Evolutionary conservation across 345 rosid species (phyloP).

Genomic region (Eucalyptus guilfoylei): DNA sequence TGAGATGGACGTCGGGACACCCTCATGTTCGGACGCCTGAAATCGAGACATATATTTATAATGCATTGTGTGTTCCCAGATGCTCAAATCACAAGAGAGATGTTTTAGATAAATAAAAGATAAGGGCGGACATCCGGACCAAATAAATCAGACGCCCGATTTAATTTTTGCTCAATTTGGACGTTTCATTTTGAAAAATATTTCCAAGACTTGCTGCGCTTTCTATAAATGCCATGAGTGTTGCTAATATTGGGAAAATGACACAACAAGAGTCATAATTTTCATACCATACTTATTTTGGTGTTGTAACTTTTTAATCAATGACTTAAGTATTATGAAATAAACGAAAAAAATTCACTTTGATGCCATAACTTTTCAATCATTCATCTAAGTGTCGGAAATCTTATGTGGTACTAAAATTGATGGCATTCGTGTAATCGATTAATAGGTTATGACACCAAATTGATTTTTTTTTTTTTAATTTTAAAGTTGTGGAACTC

Average conservation of each 20-base stretch:
- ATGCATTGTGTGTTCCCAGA: not conserved
- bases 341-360: not conserved
- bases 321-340: too few relatives aligned
- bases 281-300: too few relatives aligned
- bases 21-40: not conserved
- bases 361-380: too few relatives aligned
- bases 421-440: accelerated
- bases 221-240: not conserved
- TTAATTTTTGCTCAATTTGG: not conserved
- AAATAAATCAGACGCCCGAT: too few relatives aligned
- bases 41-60: not conserved
- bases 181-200: not conserved
- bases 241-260: not conserved
- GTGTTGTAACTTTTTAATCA: not conserved
- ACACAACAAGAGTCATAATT: too few relatives aligned
- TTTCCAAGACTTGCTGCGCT: not conserved
- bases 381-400: accelerated
- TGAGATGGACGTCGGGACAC: not conserved
- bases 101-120: not conserved
- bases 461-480: not conserved
- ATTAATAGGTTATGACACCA: not conserved
- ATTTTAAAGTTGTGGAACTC: too few relatives aligned
- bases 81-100: not conserved
- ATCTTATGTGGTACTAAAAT: too few relatives aligned
- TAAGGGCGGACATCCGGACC: not conserved